Conservation (phyloP, 78 protist species). For the Pelomyxa schiedti region DNA sequence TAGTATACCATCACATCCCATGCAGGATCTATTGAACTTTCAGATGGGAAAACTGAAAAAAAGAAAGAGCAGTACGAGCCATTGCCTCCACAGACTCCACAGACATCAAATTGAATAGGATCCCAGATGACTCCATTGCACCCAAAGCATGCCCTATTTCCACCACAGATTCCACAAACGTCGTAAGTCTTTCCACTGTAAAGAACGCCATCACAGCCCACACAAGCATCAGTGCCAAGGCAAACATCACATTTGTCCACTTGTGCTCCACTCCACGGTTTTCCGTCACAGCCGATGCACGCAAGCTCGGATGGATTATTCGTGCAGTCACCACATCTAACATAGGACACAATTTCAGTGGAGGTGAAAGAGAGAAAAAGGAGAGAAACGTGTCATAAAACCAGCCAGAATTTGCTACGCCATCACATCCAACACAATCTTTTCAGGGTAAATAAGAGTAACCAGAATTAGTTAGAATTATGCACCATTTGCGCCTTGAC, state of each 20-base stretch:
- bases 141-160: too few relatives aligned
- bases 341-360: not conserved
- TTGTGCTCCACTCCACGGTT: not conserved
- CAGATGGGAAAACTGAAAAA: too few relatives aligned
- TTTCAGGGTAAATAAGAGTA: too few relatives aligned
- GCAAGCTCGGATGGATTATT: conserved; percentile 12
- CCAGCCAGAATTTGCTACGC: not conserved
- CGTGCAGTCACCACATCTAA: not conserved
- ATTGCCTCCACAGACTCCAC: too few relatives aligned
- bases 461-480: too few relatives aligned
- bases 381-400: not conserved
- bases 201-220: too few relatives aligned
- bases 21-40: conserved; percentile 29
- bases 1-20: conserved; percentile 58
- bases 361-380: not conserved
- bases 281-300: conserved; percentile 33
- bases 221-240: too few relatives aligned
- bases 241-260: conserved; percentile 34
- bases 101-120: too few relatives aligned
- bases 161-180: too few relatives aligned
- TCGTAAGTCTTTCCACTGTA: too few relatives aligned
- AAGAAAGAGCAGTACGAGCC: too few relatives aligned
- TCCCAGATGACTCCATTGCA: too few relatives aligned
- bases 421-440: not conserved
- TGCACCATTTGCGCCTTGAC: not conserved